Evolutionary conservation across 352 stramenopile genomes (phyloP).

Genomic region (Lagenidium sp.): DNA sequence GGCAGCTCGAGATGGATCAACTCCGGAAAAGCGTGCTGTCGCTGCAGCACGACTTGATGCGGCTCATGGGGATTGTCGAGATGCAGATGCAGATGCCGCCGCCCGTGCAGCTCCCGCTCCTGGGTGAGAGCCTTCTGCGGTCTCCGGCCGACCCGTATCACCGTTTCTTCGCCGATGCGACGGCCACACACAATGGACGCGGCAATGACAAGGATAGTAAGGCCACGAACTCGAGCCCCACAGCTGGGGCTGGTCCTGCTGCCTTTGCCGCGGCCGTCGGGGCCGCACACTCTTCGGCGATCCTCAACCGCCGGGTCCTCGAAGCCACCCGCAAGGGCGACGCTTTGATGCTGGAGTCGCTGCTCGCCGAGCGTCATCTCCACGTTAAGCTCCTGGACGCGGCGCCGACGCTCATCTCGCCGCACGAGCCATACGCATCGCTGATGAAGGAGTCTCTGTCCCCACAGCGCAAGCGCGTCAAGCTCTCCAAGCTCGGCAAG

Average conservation of each 20-base stretch:
- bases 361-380: constrained; percentile 13
- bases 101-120: neutral
- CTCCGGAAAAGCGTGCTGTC: constrained; percentile 55
- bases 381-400: constrained; percentile 21
- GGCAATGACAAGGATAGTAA: neutral
- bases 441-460: constrained; percentile 39
- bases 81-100: constrained; percentile 42
- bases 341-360: neutral
- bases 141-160: no score
- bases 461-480: constrained; percentile 49
- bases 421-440: constrained; percentile 20
- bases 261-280: no score
- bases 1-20: constrained; percentile 32
- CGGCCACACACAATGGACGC: neutral
- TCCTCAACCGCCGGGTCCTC: constrained; percentile 14
- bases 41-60: constrained; percentile 62
- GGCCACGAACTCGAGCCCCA: neutral
- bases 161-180: no score
- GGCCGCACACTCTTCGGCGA: no score
- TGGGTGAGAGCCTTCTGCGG: neutral
- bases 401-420: constrained; percentile 16
- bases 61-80: constrained; percentile 69
- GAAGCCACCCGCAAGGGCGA: constrained; percentile 3
- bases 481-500: constrained; percentile 57
- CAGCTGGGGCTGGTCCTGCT: neutral